Percentiles rank a stretch among this genome's conserved stretches.
phyloP scores from a whole-genome alignment of 148 eudicot species.

The Talinum fruticosum region DNA sequence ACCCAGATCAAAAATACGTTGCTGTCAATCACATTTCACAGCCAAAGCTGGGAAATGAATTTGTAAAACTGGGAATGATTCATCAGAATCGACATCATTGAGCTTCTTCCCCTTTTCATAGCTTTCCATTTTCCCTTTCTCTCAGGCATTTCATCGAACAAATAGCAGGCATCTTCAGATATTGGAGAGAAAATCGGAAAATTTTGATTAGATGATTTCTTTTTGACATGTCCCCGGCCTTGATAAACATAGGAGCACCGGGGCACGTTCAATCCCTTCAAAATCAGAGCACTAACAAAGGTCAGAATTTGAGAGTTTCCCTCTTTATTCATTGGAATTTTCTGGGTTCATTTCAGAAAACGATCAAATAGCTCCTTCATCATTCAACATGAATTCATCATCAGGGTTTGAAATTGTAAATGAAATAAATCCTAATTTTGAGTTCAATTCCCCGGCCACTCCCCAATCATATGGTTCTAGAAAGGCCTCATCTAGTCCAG shows the following conservation, averaged over 20 bases:
- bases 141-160: constrained; percentile 37
- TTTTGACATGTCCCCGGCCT: constrained; percentile 36
- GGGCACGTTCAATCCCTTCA: neutral
- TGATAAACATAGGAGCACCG: constrained; percentile 26
- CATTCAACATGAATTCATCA: constrained; percentile 15
- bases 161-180: constrained; percentile 13
- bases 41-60: neutral
- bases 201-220: constrained; percentile 30
- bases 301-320: neutral
- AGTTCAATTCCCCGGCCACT: constrained; percentile 36
- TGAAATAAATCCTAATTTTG: constrained; percentile 39
- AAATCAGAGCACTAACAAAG: constrained; percentile 1
- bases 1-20: constrained; percentile 26
- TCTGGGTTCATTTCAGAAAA: neutral
- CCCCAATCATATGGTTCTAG: constrained; percentile 32
- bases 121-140: constrained; percentile 3
- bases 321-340: neutral
- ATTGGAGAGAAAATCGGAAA: neutral
- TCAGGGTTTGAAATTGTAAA: constrained; percentile 33
- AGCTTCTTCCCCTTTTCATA: too few species aligned
- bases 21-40: constrained; percentile 17
- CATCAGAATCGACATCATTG: neutral
- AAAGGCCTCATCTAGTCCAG: constrained; percentile 28
- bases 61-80: neutral
- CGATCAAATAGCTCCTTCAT: neutral